Base-by-base conservation (phyloP, 768 basidiomycete genomes). In the Hypholoma fasciculare region DNA sequence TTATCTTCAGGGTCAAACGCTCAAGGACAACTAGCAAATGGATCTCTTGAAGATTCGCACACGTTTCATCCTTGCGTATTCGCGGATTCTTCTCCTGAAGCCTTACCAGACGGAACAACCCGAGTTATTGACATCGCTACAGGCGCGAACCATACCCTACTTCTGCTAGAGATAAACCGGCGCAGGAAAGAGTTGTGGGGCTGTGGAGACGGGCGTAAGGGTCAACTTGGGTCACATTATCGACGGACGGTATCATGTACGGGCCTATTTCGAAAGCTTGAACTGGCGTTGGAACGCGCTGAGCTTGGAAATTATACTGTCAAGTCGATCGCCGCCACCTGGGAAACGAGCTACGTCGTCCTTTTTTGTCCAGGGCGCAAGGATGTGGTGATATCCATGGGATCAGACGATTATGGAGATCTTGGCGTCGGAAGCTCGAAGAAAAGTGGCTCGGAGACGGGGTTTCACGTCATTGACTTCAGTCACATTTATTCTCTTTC, bases 321-420 rank as follows among this genome's bases (percentile, higher is more conserved):
- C 43, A 79, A 77, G 30, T 63, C 75, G 23, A 74, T 94, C 14
- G 84, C 84, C 13, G 83, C 88, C 0, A 79, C 86, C 44, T 97
- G 95, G 94, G 90, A 96, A 71, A 92, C 93, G 7, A 86, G 86
- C 52, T 93, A 89, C 64, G 71, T 92, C 46, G 87, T 86, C 2
- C 72, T 93, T 13, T 78, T 82, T 11, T 66, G 64, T 51, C 62
- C 68, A 14, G 75, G 68, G 6, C 66, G 67, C 23, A 66, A 71
- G 48, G 89, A 88, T 62, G 66, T 83, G 3, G 61, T 96, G 27
- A 65, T 96, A 20, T 85, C 94, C 2, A 87, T 95, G 80, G 96
- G 96, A 1, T 81, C 86, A 1, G 81, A 96, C 71, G 94, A 94
- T 67, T 94, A 87, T 65, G 94, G 92, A 2, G 87, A 90, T 68